These are phyloP conservation scores for Suillus plorans DNA, from an alignment of 768 basidiomycete genomes.

Conservation along the genomic window DNA sequence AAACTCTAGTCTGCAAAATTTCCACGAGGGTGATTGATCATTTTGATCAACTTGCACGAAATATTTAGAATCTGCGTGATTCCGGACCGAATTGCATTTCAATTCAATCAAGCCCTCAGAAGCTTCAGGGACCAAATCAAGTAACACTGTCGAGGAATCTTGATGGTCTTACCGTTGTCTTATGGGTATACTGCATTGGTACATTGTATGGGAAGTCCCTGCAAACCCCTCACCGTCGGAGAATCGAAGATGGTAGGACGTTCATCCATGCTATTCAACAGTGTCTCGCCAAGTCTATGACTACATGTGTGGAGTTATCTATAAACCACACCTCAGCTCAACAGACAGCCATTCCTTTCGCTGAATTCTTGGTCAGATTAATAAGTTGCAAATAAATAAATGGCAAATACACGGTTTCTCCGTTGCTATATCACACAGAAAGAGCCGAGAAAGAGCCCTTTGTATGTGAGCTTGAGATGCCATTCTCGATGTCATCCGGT, in stretches of 20 bases:
- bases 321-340: neutral
- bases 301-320: neutral
- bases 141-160: neutral
- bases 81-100: neutral
- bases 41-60: neutral
- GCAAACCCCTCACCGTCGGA: neutral
- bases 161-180: neutral
- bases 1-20: neutral
- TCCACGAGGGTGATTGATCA: neutral
- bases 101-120: neutral
- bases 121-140: neutral
- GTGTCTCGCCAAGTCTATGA: neutral
- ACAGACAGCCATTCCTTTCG: neutral
- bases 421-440: slow-evolving; percentile 5
- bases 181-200: neutral
- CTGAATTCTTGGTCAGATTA: neutral
- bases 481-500: neutral
- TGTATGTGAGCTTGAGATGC: neutral
- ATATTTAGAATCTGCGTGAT: neutral
- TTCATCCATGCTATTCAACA: neutral
- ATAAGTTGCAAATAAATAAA: neutral
- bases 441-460: neutral
- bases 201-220: neutral
- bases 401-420: neutral
- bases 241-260: neutral